Conservation (phyloP, 176 grass and related monocot species). For the Carex parvula region DNA sequence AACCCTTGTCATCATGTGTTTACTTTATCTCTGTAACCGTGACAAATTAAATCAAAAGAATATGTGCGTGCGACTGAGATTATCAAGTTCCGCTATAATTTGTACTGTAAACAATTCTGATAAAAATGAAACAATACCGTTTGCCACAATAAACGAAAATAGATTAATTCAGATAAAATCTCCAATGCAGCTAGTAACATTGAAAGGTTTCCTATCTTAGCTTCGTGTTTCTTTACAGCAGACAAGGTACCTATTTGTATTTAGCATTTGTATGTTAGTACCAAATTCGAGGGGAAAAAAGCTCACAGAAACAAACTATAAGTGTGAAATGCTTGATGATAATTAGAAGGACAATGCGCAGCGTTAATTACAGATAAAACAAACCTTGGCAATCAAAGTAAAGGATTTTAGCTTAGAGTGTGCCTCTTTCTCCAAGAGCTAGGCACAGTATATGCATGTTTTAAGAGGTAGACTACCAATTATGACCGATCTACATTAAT, state of each 20-base stretch:
- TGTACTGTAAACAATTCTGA: background rate
- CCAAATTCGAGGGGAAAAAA: background rate
- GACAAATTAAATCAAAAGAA: too few species aligned
- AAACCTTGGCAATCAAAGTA: too few species aligned
- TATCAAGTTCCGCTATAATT: background rate
- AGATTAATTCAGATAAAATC: background rate
- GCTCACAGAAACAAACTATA: slow-evolving; percentile 6
- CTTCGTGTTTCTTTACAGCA: background rate
- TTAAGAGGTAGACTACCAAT: background rate
- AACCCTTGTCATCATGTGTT: background rate
- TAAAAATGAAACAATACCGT: background rate
- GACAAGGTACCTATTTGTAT: background rate
- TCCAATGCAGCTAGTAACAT: background rate
- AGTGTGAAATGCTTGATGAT: background rate
- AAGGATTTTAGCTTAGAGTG: too few species aligned
- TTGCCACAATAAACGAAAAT: background rate
- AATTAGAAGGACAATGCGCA: background rate
- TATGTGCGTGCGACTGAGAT: background rate
- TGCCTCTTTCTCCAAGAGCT: too few species aligned
- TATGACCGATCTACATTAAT: too few species aligned
- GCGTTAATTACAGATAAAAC: too few species aligned
- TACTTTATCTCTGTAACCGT: background rate
- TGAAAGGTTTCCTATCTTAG: background rate
- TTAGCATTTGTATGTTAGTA: slow-evolving; percentile 10
- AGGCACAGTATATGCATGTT: background rate